Base-by-base conservation (phyloP, 2,329 filamentous ascomycete genomes). In the Sporothrix globosa region DNA sequence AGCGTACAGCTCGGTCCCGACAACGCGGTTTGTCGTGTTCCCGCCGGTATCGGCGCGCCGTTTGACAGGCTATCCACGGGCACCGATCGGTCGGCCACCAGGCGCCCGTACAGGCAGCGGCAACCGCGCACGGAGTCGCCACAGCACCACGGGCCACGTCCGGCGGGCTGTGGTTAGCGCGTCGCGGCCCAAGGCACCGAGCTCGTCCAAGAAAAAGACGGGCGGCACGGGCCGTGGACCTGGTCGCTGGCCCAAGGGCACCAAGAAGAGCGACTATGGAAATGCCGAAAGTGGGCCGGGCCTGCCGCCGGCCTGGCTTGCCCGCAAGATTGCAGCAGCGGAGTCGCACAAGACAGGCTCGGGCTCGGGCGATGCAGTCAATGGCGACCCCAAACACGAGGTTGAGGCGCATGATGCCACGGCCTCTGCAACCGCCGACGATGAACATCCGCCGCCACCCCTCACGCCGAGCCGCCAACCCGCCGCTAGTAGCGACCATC, bases 21-120 rank as follows among this genome's bases (percentile, higher is more conserved):
- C 88, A 0, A 88, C 84, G 1, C 87, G 92, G 46, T 96, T 93
- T 78, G 90, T 93, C 75, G 88, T 96, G 53, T 95, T 92, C 76
- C 92, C 92, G 10, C 87, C 90, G 0, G 80, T 91, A 10, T 81
- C 81, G 13, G 80, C 82, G 67, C 83, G 86, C 27, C 82, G 86
- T 7, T 77, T 79, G 19, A 84, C 84, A 13, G 39, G 63, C 58
- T 81, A 85, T 19, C 77, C 81, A 13, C 82, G 85, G 24, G 77
- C 80, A 24, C 80, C 79, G 9, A 80, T 82, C 2, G 77, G 78
- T 52, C 80, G 84, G 24, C 78, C 82, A 3, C 76, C 81, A 3
- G 74, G 75, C 1, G 72, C 77, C 1, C 81, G 82, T 14, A 78
- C 79, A 11, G 73, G 75, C 67, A 78, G 77, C 72, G 74, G 76